Base-by-base conservation (phyloP, 2,329 filamentous ascomycete genomes). In the Helminthosporium solani region DNA sequence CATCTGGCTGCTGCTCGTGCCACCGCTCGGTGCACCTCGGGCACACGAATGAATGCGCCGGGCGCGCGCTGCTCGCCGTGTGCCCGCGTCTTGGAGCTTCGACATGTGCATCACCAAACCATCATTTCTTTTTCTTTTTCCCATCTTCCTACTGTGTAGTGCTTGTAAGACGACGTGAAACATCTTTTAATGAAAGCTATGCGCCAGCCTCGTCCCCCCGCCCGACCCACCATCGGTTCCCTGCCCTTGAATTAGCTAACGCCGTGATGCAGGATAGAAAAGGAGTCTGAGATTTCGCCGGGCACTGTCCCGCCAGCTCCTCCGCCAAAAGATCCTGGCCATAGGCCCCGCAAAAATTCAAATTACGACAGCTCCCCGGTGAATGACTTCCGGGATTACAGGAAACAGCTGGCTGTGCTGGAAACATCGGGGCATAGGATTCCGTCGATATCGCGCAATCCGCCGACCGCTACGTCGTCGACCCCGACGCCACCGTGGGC, bases 351-450 rank as follows among this genome's bases (percentile, higher is more conserved):
- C 43, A 63, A 63, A 52, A 73, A 74, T 54, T 75, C 80, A 54
- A 67, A 74, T 54, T 80, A 80, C 68, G 80, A 81, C 53, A 79
- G 77, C 60, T 75, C 61, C 18, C 56, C 78, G 56, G 68, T 79
- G 64, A 80, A 77, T 73, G 83, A 86, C 63, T 78, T 88, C 58
- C 76, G 76, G 64, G 85, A 86, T 66, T 86, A 88, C 66, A 83
- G 85, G 61, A 86, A 85, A 72, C 85, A 89, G 60, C 79, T 88
- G 46, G 79, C 83, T 57, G 80, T 85, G 47, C 75, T 88, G 60
- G 84, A 88, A 53, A 79, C 80, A 27, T 76, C 79, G 47, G 79
- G 81, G 53, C 74, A 71, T 53, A 74, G 78, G 51, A 69, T 81
- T 46, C 83, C 82, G 42, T 78, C 80, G 58, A 83, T 82, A 52